Percentiles rank a stretch among this genome's conserved stretches.
phyloP scores from a whole-genome alignment of 306 rosid genomes.

The Vigna mungo region DNA sequence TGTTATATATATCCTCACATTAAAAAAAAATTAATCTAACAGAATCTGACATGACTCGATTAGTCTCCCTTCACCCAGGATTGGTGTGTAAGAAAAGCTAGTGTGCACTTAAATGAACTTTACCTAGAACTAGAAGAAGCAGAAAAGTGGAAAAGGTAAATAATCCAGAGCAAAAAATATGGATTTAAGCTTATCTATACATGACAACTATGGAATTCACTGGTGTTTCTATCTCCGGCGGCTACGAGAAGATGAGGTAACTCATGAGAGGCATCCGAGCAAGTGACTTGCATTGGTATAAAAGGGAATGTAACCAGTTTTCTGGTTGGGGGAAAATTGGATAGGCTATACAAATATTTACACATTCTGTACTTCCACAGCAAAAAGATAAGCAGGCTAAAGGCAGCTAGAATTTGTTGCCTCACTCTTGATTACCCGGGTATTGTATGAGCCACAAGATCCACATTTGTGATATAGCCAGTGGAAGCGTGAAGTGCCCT shows the following conservation, averaged over 20 bases:
- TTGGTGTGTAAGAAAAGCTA: conserved; percentile 1
- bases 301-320: conserved; percentile 44
- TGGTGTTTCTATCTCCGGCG: conserved; percentile 36
- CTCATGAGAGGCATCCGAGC: conserved; percentile 46
- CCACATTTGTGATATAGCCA: conserved; percentile 96
- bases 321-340: conserved; percentile 59
- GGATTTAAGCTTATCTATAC: conserved; percentile 46
- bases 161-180: conserved; percentile 31
- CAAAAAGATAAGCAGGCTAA: conserved; percentile 34
- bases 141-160: conserved; percentile 3
- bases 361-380: conserved; percentile 45
- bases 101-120: conserved; percentile 7
- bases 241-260: conserved; percentile 30
- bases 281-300: conserved; percentile 47
- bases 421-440: conserved; percentile 88
- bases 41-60: conserved; percentile 14
- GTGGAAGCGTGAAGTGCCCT: conserved; percentile 84
- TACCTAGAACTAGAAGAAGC: background rate
- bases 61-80: background rate
- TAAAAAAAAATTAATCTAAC: background rate
- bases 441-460: conserved; percentile 89
- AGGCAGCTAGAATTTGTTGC: conserved; percentile 60
- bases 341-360: conserved; percentile 71
- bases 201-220: conserved; percentile 42
- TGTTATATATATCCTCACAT: conserved; percentile 16